These are phyloP conservation scores for Exobasidium rhododendri DNA, from an alignment of 1,284 basidiomycete species.

Conservation along the genomic window DNA sequence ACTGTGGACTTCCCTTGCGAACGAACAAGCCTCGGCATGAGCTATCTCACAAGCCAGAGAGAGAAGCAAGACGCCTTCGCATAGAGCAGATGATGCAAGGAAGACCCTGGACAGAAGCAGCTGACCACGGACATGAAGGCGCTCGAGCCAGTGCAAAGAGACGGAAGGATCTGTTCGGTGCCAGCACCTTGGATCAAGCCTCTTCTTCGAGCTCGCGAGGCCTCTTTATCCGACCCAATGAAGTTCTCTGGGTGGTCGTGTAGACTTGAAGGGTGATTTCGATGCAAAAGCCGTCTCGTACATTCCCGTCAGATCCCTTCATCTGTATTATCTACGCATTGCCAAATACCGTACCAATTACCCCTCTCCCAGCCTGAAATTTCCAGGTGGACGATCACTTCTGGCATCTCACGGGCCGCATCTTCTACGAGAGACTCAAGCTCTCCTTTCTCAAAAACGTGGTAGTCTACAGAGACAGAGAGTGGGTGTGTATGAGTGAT, in stretches of 20 bases:
- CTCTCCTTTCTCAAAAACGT: constrained; percentile 47
- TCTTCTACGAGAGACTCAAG: constrained; percentile 44
- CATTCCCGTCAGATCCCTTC: too few species aligned
- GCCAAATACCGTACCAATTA: constrained; percentile 55
- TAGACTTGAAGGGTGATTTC: background rate
- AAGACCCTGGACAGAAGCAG: constrained; percentile 8
- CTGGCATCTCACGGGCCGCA: constrained; percentile 26
- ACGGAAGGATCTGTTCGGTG: constrained; percentile 12
- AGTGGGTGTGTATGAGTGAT: too few species aligned
- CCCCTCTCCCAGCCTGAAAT: constrained; percentile 51
- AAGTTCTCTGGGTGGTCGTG: constrained; percentile 37
- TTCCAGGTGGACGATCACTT: constrained; percentile 27
- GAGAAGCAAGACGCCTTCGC: constrained; percentile 17
- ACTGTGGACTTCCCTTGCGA: constrained; percentile 60
- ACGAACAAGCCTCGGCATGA: constrained; percentile 45
- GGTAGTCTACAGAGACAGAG: constrained; percentile 37
- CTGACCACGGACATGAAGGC: background rate
- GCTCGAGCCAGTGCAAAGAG: constrained; percentile 15
- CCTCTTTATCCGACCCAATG: constrained; percentile 28
- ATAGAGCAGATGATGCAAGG: constrained; percentile 18
- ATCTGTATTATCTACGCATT: constrained; percentile 14
- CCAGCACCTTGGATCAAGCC: background rate
- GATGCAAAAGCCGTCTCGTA: too few species aligned
- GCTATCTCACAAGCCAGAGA: constrained; percentile 6
- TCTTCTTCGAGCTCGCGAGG: constrained; percentile 5